Evolutionary conservation across 139 green algal genomes (phyloP).

Genomic region (Tetraselmis chui): DNA sequence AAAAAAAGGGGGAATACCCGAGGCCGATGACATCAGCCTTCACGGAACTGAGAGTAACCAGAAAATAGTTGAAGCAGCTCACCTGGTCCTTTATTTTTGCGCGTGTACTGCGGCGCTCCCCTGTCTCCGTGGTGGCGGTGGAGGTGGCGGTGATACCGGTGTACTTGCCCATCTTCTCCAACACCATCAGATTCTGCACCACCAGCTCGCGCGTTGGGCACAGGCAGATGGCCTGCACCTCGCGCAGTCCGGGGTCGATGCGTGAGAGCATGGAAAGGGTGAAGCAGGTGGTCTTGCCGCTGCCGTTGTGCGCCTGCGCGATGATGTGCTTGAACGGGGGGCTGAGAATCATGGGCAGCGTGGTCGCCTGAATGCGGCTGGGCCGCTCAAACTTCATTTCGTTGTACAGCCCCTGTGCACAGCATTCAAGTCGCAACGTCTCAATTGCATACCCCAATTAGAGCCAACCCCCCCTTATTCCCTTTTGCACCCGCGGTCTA

Average conservation of each 20-base stretch:
- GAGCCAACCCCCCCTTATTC: no score
- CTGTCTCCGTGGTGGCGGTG: slow-evolving; percentile 27
- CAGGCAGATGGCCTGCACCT: slow-evolving; percentile 90
- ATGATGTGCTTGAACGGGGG: slow-evolving; percentile 83
- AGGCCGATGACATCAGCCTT: no score
- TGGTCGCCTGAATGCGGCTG: slow-evolving; percentile 84
- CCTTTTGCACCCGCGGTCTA: no score
- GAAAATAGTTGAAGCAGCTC: no score
- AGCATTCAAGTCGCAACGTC: no score
- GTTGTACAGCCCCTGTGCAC: slow-evolving; percentile 84
- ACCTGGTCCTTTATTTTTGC: slow-evolving; percentile 22
- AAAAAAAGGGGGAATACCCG: no score
- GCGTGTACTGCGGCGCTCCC: slow-evolving; percentile 23
- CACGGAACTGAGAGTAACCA: no score
- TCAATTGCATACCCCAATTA: no score
- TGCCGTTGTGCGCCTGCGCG: slow-evolving; percentile 94
- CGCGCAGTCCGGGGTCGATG: slow-evolving; percentile 61
- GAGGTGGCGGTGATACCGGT: slow-evolving; percentile 48
- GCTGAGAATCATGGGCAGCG: slow-evolving; percentile 94
- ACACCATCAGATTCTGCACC: slow-evolving; percentile 83
- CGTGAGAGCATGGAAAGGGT: slow-evolving; percentile 91
- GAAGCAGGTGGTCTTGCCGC: slow-evolving; percentile 98
- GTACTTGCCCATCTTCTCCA: slow-evolving; percentile 85
- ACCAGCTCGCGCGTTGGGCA: slow-evolving; percentile 97
- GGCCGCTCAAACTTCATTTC: slow-evolving; percentile 99